These are phyloP conservation scores for Saprolegnia diclina DNA, from an alignment of 352 stramenopile genomes.

Conservation along the genomic window DNA sequence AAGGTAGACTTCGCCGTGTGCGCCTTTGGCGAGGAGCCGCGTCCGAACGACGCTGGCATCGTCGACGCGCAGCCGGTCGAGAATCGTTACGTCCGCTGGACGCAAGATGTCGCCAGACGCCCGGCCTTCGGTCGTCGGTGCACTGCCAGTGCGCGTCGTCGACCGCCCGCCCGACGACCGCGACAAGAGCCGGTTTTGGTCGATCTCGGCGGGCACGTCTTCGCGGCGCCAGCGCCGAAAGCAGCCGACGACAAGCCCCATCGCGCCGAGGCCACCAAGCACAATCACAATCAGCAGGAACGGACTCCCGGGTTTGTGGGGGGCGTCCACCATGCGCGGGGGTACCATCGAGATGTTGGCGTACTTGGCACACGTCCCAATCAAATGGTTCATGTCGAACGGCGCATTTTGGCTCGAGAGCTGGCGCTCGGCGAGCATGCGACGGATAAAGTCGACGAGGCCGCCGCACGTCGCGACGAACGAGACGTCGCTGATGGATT, in stretches of 20 bases:
- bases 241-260: background rate
- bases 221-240: conserved; percentile 2
- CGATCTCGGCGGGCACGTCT: background rate
- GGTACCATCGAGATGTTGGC: background rate
- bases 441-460: background rate
- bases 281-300: background rate
- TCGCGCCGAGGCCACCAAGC: background rate
- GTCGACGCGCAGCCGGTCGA: conserved; percentile 12
- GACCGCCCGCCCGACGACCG: background rate
- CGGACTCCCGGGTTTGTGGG: background rate
- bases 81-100: background rate
- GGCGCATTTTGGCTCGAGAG: background rate
- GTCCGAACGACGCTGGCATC: background rate
- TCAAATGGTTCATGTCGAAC: background rate
- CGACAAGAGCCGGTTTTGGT: background rate
- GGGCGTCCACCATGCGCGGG: background rate
- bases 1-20: conserved; percentile 3
- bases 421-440: background rate
- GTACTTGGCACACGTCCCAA: background rate
- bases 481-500: background rate
- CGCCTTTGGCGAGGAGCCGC: conserved; percentile 3
- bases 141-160: background rate
- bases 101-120: background rate
- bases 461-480: conserved; percentile 2
- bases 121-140: background rate